Evolutionary conservation across 2,329 filamentous ascomycete genomes (phyloP).

Genomic region (Scopulariopsis brevicaulis): DNA sequence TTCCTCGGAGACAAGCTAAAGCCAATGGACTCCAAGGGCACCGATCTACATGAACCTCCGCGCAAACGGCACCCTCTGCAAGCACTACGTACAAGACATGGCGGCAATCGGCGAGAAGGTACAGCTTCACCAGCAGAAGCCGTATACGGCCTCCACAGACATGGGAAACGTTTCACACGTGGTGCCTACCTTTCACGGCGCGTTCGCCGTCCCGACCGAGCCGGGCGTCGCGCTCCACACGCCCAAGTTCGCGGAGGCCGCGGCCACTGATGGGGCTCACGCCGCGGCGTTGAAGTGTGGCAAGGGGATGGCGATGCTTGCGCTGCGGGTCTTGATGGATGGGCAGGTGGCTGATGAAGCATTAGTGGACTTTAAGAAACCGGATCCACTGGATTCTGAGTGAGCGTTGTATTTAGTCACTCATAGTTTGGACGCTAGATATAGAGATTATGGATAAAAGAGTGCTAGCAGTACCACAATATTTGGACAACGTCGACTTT

Average conservation of each 20-base stretch:
- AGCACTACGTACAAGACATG: slow-evolving; percentile 31
- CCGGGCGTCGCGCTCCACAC: slow-evolving; percentile 16
- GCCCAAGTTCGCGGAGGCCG: slow-evolving; percentile 30
- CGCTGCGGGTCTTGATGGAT: slow-evolving; percentile 14
- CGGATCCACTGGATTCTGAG: too few species aligned
- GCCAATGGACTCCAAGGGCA: too few species aligned
- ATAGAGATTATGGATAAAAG: too few species aligned
- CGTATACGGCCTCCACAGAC: slow-evolving; percentile 29
- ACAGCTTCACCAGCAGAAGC: slow-evolving; percentile 9
- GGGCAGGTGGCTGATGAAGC: too few species aligned
- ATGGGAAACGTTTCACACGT: slow-evolving; percentile 39
- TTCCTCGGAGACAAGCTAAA: too few species aligned
- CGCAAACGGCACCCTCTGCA: slow-evolving; percentile 30
- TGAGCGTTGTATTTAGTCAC: too few species aligned
- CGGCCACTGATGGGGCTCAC: slow-evolving; percentile 23
- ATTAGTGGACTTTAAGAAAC: too few species aligned
- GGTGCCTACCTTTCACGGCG: slow-evolving; percentile 34
- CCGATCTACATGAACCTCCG: slow-evolving; percentile 34
- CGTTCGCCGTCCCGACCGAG: slow-evolving; percentile 24
- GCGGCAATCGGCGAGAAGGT: too few species aligned
- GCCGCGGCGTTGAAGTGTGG: slow-evolving; percentile 26
- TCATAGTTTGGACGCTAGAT: too few species aligned
- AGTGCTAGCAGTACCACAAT: too few species aligned
- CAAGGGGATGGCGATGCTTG: slow-evolving; percentile 29
- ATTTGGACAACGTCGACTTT: too few species aligned